phyloP scores from a whole-genome alignment of 2,329 filamentous ascomycete genomes.

The Nakataea oryzae region DNA sequence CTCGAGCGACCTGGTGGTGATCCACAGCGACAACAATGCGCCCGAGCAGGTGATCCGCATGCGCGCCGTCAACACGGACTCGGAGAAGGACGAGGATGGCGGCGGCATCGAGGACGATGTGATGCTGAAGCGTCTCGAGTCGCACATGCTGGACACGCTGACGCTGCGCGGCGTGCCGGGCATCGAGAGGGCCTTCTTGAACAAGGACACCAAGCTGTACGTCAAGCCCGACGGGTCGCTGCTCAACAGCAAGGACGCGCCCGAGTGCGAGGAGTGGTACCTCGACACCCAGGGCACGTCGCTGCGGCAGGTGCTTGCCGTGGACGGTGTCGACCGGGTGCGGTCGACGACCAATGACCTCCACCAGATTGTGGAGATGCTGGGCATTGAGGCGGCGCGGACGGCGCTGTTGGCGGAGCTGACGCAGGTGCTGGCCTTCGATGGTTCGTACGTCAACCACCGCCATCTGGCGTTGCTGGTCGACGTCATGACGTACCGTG shows the following conservation, averaged over 20 bases:
- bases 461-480: slow-evolving; percentile 90
- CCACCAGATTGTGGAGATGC: slow-evolving; percentile 86
- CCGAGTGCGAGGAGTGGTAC: slow-evolving; percentile 82
- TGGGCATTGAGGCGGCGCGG: slow-evolving; percentile 92
- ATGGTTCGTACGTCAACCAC: slow-evolving; percentile 99
- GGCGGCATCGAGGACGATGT: slow-evolving; percentile 65
- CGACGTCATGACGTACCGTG: slow-evolving; percentile 95
- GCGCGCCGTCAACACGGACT: slow-evolving; percentile 61
- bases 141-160: slow-evolving; percentile 81
- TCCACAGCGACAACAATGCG: slow-evolving; percentile 97
- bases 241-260: slow-evolving; percentile 61
- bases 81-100: slow-evolving; percentile 60
- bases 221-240: slow-evolving; percentile 61
- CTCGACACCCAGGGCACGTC: slow-evolving; percentile 90
- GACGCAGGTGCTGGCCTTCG: slow-evolving; percentile 88
- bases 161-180: slow-evolving; percentile 84
- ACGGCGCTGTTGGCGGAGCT: slow-evolving; percentile 79
- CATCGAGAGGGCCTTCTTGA: slow-evolving; percentile 87
- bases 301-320: slow-evolving; percentile 70
- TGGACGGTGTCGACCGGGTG: slow-evolving; percentile 77
- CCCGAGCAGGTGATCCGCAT: slow-evolving; percentile 92
- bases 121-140: slow-evolving; percentile 85
- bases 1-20: slow-evolving; percentile 72
- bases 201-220: slow-evolving; percentile 63
- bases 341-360: slow-evolving; percentile 93